These are phyloP conservation scores for Mastigamoeba balamuthi DNA, from an alignment of 78 protist species.

Conservation along the genomic window DNA sequence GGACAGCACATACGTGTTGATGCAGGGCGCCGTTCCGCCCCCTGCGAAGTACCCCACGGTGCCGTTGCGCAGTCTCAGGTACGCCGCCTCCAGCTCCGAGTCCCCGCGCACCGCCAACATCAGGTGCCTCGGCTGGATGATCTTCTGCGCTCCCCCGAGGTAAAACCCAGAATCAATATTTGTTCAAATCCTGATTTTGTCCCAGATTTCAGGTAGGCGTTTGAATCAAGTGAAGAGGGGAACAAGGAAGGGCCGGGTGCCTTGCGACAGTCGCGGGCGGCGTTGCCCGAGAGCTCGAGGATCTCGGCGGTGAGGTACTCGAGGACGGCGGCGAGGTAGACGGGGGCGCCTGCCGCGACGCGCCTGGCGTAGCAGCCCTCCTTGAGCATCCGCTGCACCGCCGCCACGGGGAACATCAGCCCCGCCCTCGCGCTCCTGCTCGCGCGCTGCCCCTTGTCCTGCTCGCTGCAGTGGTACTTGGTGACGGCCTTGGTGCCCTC, in stretches of 20 bases:
- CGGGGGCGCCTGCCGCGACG: conserved; percentile 56
- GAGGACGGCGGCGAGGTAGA: conserved; percentile 93
- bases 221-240: too few relatives aligned
- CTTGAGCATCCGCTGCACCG: conserved; percentile 61
- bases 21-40: too few relatives aligned
- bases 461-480: background rate
- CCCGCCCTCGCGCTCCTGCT: conserved; percentile 32
- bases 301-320: conserved; percentile 94
- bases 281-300: conserved; percentile 92
- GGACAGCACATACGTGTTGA: too few relatives aligned
- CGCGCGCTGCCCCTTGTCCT: background rate
- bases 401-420: conserved; percentile 81
- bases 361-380: conserved; percentile 73
- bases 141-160: conserved; percentile 72
- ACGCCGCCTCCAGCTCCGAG: conserved; percentile 71
- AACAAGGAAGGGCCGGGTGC: too few relatives aligned
- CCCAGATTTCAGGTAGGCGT: too few relatives aligned
- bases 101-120: conserved; percentile 90
- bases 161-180: too few relatives aligned
- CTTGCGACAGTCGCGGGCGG: conserved; percentile 77
- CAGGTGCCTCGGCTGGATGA: conserved; percentile 92
- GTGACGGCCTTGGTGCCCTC: conserved; percentile 65
- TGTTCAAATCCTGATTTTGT: too few relatives aligned
- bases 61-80: too few relatives aligned
- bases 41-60: too few relatives aligned